phyloP scores from a whole-genome alignment of 2,329 filamentous ascomycete species.

The Sporothrix pallida region DNA sequence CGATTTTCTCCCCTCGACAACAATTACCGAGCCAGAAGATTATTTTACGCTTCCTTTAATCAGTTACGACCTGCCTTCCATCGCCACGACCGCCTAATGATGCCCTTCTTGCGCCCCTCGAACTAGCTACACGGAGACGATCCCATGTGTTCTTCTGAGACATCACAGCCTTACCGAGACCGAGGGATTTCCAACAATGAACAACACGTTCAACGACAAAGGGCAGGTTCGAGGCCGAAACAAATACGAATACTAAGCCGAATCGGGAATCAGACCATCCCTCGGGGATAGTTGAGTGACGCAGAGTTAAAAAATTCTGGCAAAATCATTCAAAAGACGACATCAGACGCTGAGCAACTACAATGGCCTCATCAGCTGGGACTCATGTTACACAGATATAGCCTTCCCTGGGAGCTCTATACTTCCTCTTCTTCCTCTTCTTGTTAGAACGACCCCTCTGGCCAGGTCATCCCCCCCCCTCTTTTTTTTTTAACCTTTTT shows the following conservation, averaged over 20 bases:
- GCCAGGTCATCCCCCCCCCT: background rate
- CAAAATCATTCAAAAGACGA: background rate
- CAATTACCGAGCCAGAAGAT: no score
- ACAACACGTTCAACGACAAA: no score
- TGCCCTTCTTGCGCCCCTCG: background rate
- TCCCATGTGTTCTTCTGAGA: constrained; percentile 2
- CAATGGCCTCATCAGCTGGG: background rate
- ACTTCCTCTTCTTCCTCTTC: no score
- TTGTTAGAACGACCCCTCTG: no score
- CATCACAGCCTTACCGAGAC: background rate
- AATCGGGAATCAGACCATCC: background rate
- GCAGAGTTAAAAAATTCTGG: background rate
- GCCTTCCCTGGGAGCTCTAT: no score
- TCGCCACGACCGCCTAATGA: background rate
- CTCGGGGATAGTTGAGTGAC: no score
- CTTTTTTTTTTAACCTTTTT: no score
- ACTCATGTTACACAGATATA: no score
- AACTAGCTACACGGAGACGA: background rate
- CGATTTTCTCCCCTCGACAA: background rate
- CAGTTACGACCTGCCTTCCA: background rate
- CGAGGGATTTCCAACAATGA: background rate
- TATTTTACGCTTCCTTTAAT: background rate
- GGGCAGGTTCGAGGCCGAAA: no score
- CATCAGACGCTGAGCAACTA: background rate
- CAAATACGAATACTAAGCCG: background rate